A percentile compares a stretch with the other conserved stretches of the same genome.
Conservation (phyloP, 371 early-diverging fungal genomes). For the Apophysomyces ossiformis region DNA sequence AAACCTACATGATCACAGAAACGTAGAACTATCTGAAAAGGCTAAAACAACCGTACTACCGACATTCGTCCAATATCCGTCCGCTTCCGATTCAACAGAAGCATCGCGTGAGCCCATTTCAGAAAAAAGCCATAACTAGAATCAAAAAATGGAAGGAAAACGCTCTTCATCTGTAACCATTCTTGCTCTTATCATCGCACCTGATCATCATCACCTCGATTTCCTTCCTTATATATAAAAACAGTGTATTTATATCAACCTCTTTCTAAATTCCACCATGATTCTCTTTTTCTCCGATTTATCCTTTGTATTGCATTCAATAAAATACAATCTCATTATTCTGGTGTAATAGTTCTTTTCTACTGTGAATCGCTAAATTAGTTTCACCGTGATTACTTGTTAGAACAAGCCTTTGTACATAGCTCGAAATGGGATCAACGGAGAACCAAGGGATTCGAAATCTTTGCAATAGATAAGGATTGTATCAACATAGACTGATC, state of each 20-base stretch:
- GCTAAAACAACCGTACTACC: not conserved
- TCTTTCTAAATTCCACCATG: constrained; percentile 2
- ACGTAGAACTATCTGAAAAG: constrained; percentile 1
- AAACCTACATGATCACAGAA: not conserved
- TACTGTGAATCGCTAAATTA: not conserved
- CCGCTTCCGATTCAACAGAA: constrained; percentile 1
- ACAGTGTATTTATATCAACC: constrained; percentile 7
- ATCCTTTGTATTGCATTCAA: not conserved
- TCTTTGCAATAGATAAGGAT: not conserved
- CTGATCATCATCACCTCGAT: not conserved
- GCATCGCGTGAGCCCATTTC: not conserved
- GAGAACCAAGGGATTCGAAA: not conserved
- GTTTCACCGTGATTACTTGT: no score
- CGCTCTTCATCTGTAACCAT: constrained; percentile 6
- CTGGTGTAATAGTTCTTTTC: not conserved
- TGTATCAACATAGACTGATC: not conserved
- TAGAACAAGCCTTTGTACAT: no score
- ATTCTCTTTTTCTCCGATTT: not conserved
- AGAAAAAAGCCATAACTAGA: not conserved
- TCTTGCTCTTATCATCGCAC: not conserved
- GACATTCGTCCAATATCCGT: not conserved
- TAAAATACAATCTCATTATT: not conserved
- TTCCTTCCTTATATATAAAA: not conserved
- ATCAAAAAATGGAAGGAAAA: not conserved
- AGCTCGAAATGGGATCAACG: not conserved